Evolutionary conservation across 306 rosid species (phyloP).

Genomic region (Oxytropis ochrocephala): DNA sequence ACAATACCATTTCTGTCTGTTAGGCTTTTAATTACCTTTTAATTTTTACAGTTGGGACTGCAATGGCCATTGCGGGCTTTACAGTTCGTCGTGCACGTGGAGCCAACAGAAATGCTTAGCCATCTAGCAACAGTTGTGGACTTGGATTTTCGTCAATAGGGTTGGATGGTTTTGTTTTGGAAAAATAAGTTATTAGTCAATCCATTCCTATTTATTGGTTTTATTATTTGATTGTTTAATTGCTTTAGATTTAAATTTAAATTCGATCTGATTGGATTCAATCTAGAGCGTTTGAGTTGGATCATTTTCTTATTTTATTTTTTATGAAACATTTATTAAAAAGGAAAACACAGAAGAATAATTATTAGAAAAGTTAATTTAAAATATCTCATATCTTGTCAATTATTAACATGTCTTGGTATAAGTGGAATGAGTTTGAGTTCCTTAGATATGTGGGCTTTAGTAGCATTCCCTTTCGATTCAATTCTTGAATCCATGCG

Average conservation of each 20-base stretch:
- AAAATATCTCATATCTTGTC: no score
- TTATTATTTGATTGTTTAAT: not conserved
- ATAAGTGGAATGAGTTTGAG: no score
- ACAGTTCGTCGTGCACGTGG: conserved; percentile 58
- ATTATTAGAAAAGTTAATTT: no score
- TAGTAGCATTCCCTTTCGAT: not conserved
- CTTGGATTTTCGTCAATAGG: not conserved
- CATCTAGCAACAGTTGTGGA: conserved; percentile 14
- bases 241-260: not conserved
- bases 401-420: no score
- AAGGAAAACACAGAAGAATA: not conserved
- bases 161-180: not conserved
- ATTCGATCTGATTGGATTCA: not conserved
- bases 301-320: not conserved
- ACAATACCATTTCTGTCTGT: not conserved
- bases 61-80: conserved; percentile 54
- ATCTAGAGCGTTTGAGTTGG: not conserved
- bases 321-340: not conserved
- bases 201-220: not conserved
- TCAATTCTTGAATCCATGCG: not conserved
- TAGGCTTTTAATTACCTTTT: not conserved
- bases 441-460: no score
- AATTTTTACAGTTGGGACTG: conserved; percentile 68
- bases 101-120: conserved; percentile 41
- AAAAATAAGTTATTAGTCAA: not conserved